Base-by-base conservation (phyloP, 306 rosid species). In the Cyamopsis tetragonoloba region DNA sequence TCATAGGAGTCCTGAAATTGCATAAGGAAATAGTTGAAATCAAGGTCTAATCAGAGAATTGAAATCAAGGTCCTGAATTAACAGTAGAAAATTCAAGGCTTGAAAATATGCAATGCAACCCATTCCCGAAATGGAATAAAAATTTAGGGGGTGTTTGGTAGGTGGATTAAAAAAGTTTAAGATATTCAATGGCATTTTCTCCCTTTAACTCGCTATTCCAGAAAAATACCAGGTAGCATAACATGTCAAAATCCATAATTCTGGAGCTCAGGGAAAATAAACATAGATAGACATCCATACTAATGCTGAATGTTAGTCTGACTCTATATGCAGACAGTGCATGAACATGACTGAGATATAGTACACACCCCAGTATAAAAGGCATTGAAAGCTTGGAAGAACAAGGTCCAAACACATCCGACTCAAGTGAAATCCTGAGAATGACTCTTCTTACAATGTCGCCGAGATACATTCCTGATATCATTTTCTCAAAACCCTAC, bases 401-500 rank as follows among this genome's bases (percentile, higher is more conserved):
- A 78, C 61, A 53, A 55, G 85, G 81, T 62, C 87, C 95, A 76
- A 87, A 69, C 42, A 83, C 68, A 76, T 87, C 86, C 1, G 95
- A 76, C 66, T 85, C 95, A 59, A 65, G 77, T 18, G 84, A 85
- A 79, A 89, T 89, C 85, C 79, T 85, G 59, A 85, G 78, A 51
- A 89, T 80, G 23, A 90, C 85, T 82, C 96, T 87, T 79, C 96
- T 87, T 51, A 87, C 96, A 12, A 90, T 83, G 57, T 90, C 96
- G 11, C 96, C 96, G 50, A 90, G 87, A 80, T 89, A 89, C 95
- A 89, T 85, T 62, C 95, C 96, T 30, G 96, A 85, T 77, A 89
- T 87, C 88, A 89, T 80, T 74, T 90, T 90, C 81, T 90, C 96
- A 32, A 90, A 90, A 62, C 89, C 96, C 96, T 90, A 81, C 80